Evolutionary conservation across 495 filamentous ascomycete species (phyloP).

Genomic region (Cairneyella variabilis): DNA sequence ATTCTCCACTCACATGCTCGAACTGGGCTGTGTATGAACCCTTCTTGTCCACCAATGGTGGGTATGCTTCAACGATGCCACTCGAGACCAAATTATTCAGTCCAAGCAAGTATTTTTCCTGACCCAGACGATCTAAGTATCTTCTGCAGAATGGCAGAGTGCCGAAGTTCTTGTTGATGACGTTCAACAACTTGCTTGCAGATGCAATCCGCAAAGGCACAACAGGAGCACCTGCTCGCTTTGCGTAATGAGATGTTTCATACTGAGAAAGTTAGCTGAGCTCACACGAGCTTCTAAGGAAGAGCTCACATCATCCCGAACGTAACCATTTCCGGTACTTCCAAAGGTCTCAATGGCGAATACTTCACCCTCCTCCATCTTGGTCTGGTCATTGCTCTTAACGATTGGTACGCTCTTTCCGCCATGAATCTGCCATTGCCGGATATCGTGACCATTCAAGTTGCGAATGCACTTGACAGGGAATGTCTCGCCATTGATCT

Average conservation of each 20-base stretch:
- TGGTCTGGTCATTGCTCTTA: slow-evolving; percentile 72
- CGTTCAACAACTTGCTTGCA: slow-evolving; percentile 75
- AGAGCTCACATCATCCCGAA: slow-evolving; percentile 64
- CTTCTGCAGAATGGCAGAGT: slow-evolving; percentile 83
- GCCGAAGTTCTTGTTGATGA: slow-evolving; percentile 91
- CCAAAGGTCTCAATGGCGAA: slow-evolving; percentile 95
- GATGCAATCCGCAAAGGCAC: slow-evolving; percentile 66
- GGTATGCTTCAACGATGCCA: slow-evolving; percentile 87
- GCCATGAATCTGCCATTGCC: slow-evolving; percentile 83
- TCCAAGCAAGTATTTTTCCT: slow-evolving; percentile 84
- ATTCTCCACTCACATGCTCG: slow-evolving; percentile 70
- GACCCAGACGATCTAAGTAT: slow-evolving; percentile 80
- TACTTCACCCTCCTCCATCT: slow-evolving; percentile 92
- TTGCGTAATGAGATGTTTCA: slow-evolving; percentile 76
- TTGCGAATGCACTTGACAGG: slow-evolving; percentile 85
- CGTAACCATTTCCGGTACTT: slow-evolving; percentile 83
- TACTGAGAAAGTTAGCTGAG: too few species aligned
- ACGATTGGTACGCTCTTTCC: slow-evolving; percentile 88
- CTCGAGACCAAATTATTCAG: slow-evolving; percentile 84
- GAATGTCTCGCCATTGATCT: slow-evolving; percentile 69
- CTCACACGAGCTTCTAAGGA: too few species aligned
- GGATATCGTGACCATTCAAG: slow-evolving; percentile 85
- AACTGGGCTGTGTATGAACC: slow-evolving; percentile 93
- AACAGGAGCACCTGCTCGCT: slow-evolving; percentile 58
- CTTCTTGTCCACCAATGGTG: slow-evolving; percentile 87